Evolutionary conservation across 139 green algal species (phyloP).

Genomic region (Spirogloea muscicola): DNA sequence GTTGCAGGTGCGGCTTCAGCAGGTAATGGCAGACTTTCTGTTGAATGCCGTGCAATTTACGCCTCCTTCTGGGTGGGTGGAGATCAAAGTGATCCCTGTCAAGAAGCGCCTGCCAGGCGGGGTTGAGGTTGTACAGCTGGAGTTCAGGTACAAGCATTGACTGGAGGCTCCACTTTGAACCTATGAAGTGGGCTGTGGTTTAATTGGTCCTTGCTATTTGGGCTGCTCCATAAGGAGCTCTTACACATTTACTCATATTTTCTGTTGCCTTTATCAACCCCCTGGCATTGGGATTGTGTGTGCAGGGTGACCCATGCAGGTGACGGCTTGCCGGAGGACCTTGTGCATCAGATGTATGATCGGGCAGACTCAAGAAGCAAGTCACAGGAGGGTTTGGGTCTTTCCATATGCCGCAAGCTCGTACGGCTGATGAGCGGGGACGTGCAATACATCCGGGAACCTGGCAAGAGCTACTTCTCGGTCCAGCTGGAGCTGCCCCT

Average conservation of each 20-base stretch:
- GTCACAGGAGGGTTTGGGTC: constrained; percentile 46
- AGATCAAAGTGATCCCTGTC: constrained; percentile 37
- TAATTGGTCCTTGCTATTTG: too few relatives aligned
- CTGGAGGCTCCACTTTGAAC: too few relatives aligned
- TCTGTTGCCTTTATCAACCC: too few relatives aligned
- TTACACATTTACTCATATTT: too few relatives aligned
- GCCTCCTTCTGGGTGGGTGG: constrained; percentile 35
- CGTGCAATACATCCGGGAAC: constrained; percentile 42
- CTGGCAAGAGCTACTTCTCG: constrained; percentile 41
- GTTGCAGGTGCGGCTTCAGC: constrained; percentile 43
- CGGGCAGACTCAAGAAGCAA: constrained; percentile 37
- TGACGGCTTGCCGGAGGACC: constrained; percentile 36
- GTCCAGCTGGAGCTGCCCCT: constrained; percentile 39
- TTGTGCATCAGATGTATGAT: constrained; percentile 46
- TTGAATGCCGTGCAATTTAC: constrained; percentile 46
- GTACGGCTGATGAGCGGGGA: constrained; percentile 40
- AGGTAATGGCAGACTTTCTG: constrained; percentile 47
- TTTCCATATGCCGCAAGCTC: constrained; percentile 46
- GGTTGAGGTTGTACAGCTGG: constrained; percentile 26
- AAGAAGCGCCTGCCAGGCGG: constrained; percentile 21
- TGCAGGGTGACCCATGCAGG: constrained; percentile 39
- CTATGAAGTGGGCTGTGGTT: too few relatives aligned
- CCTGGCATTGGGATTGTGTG: too few relatives aligned
- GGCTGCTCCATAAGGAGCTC: too few relatives aligned
- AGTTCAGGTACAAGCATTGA: constrained; percentile 45